These are phyloP conservation scores for Garcia nutans DNA, from an alignment of 345 rosid species.

Conservation along the genomic window DNA sequence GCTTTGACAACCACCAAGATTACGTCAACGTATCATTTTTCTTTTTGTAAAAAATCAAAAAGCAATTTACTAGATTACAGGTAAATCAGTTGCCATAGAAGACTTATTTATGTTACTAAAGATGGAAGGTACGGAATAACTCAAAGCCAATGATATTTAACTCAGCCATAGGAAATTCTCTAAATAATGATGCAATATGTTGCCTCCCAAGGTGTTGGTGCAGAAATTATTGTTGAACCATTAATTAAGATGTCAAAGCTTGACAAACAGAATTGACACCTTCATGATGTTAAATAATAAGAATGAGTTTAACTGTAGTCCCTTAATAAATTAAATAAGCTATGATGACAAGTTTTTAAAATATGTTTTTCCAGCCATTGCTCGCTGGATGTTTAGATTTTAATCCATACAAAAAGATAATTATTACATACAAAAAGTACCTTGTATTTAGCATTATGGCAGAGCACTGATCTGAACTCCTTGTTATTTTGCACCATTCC, in stretches of 20 bases:
- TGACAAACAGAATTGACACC: not conserved
- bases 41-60: too few relatives aligned
- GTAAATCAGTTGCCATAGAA: too few relatives aligned
- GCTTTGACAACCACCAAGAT: too few relatives aligned
- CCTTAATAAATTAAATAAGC: not conserved
- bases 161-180: too few relatives aligned
- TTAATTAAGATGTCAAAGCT: not conserved
- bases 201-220: too few relatives aligned
- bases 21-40: too few relatives aligned
- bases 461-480: conserved; percentile 50
- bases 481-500: conserved; percentile 82
- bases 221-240: not conserved
- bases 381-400: not conserved
- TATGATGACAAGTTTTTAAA: not conserved
- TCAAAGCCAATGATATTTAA: too few relatives aligned
- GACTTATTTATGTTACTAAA: too few relatives aligned
- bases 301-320: not conserved
- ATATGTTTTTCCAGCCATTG: not conserved
- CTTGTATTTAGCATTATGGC: conserved; percentile 69
- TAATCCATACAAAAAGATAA: not conserved
- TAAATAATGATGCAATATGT: too few relatives aligned
- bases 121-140: too few relatives aligned
- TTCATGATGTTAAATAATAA: not conserved
- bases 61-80: too few relatives aligned
- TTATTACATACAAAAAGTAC: conserved; percentile 24